These are phyloP conservation scores for Colletotrichum gloeosporioides DNA, from an alignment of 2,329 filamentous ascomycete species.

Conservation along the genomic window DNA sequence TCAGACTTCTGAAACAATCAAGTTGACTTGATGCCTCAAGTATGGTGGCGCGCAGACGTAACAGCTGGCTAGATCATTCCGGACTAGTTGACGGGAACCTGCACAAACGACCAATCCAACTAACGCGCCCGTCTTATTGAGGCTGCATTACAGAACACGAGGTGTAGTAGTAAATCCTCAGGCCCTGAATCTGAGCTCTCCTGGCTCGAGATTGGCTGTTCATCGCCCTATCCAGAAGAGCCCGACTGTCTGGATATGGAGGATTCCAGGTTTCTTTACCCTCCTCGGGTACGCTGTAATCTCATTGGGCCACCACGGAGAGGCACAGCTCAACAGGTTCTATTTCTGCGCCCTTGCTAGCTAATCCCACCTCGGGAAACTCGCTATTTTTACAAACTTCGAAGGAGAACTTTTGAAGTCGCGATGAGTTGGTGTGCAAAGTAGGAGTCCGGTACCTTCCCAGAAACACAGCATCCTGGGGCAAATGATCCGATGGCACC, in stretches of 20 bases:
- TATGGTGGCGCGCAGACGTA: conserved; percentile 10
- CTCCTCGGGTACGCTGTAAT: conserved; percentile 15
- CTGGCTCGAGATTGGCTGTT: not conserved
- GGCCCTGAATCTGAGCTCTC: not conserved
- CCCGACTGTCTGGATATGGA: not conserved
- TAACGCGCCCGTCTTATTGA: conserved; percentile 30
- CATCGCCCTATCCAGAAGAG: not conserved
- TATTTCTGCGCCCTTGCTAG: conserved; percentile 3
- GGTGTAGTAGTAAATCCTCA: conserved; percentile 10
- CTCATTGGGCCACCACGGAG: conserved; percentile 7
- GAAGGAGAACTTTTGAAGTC: not conserved
- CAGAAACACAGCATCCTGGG: not conserved
- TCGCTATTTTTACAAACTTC: not conserved
- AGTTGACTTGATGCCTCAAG: conserved; percentile 1
- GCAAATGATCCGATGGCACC: conserved; percentile 13
- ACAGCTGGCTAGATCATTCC: conserved; percentile 27
- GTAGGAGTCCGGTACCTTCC: not conserved
- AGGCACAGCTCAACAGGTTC: conserved; percentile 11
- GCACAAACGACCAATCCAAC: conserved; percentile 37
- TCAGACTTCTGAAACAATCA: conserved; percentile 33
- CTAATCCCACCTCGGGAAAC: not conserved
- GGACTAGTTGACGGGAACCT: conserved; percentile 40
- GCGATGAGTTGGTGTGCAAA: not conserved
- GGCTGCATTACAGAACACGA: conserved; percentile 33
- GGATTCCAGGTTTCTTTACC: not conserved